Evolutionary conservation across 2,329 filamentous ascomycete genomes (phyloP).

Genomic region (Fusarium kyushuense): DNA sequence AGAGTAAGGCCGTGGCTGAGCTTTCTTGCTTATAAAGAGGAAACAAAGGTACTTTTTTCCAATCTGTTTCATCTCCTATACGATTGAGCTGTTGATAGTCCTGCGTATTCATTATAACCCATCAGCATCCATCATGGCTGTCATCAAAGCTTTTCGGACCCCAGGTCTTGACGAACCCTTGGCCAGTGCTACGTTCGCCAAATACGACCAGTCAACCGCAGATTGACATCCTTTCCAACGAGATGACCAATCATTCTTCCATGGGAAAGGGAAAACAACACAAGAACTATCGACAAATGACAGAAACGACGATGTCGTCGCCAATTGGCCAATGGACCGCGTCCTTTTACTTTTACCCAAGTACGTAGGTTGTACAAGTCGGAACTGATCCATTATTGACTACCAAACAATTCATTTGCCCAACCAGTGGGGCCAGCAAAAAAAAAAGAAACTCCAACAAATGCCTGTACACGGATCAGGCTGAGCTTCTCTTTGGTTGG

Average conservation of each 20-base stretch:
- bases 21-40: constrained; percentile 40
- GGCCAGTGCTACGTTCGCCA: constrained; percentile 44
- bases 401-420: constrained; percentile 26
- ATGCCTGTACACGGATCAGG: constrained; percentile 26
- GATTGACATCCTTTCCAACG: not conserved
- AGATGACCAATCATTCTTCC: constrained; percentile 34
- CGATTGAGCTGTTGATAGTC: not conserved
- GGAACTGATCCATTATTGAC: not conserved
- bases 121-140: not conserved
- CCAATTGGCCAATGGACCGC: constrained; percentile 37
- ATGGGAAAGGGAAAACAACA: constrained; percentile 4
- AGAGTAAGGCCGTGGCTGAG: constrained; percentile 33
- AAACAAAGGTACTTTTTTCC: constrained; percentile 17
- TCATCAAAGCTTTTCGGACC: not conserved
- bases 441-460: constrained; percentile 6
- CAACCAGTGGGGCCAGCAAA: constrained; percentile 23
- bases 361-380: constrained; percentile 29
- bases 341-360: constrained; percentile 7
- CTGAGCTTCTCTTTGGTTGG: constrained; percentile 21
- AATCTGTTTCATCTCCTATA: not conserved
- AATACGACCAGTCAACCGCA: constrained; percentile 43
- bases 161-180: constrained; percentile 44
- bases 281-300: constrained; percentile 5
- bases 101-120: not conserved
- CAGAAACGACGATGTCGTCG: constrained; percentile 27